Evolutionary conservation across 2,329 filamentous ascomycete species (phyloP).

Genomic region (Epichloe sibirici): DNA sequence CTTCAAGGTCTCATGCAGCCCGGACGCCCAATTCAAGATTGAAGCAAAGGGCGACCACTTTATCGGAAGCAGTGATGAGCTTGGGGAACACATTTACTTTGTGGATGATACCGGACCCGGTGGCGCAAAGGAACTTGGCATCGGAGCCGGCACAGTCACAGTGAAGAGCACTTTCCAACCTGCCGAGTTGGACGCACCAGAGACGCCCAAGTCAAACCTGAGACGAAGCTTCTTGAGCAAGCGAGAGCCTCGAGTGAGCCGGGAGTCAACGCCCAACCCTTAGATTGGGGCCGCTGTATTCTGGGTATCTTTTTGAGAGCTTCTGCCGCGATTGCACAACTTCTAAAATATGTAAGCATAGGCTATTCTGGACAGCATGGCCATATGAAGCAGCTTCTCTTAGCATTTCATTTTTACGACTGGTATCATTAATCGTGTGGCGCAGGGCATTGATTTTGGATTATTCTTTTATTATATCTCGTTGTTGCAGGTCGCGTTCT

Average conservation of each 20-base stretch:
- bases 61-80: constrained; percentile 69
- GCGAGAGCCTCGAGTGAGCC: constrained; percentile 29
- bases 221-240: constrained; percentile 45
- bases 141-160: constrained; percentile 60
- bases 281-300: constrained; percentile 12
- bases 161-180: constrained; percentile 61
- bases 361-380: not conserved
- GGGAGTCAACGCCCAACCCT: constrained; percentile 31
- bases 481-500: not conserved
- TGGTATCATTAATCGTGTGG: not conserved
- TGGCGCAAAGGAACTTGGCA: constrained; percentile 59
- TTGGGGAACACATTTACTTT: constrained; percentile 82
- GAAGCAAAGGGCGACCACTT: constrained; percentile 75
- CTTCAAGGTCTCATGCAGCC: constrained; percentile 64
- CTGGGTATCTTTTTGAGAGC: constrained; percentile 5
- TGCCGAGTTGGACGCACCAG: constrained; percentile 32
- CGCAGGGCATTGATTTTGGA: not conserved
- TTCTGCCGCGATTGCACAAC: not conserved
- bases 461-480: not conserved
- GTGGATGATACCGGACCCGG: constrained; percentile 66
- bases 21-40: constrained; percentile 78
- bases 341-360: not conserved
- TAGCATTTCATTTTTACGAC: not conserved
- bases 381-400: constrained; percentile 1
- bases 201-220: constrained; percentile 34